These are phyloP conservation scores for Jamesozyma piceae DNA, from an alignment of 805 yeast species.

Conservation along the genomic window DNA sequence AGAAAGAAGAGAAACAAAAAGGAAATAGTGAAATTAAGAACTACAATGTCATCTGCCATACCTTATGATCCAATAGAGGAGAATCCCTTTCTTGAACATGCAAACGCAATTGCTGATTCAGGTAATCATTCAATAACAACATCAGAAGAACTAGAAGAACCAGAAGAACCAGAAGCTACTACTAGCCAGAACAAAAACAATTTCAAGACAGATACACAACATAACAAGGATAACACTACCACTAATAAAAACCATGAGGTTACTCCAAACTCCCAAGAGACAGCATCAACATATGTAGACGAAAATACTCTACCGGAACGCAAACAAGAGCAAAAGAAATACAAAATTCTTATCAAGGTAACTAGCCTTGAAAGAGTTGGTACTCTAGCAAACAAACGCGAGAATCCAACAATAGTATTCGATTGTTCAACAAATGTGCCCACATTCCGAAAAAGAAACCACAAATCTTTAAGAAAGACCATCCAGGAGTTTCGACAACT, in stretches of 20 bases:
- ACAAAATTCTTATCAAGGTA: constrained; percentile 46
- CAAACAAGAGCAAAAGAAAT: constrained; percentile 10
- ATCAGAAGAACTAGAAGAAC: background rate
- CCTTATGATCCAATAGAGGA: constrained; percentile 44
- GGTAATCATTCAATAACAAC: background rate
- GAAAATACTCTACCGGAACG: constrained; percentile 8
- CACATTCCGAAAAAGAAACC: constrained; percentile 58
- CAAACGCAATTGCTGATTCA: constrained; percentile 1
- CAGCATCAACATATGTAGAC: no score
- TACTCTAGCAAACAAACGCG: constrained; percentile 42
- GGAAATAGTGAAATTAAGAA: no score
- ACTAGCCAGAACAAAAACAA: background rate
- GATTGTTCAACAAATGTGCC: constrained; percentile 64
- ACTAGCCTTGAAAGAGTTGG: constrained; percentile 62
- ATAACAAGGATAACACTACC: background rate
- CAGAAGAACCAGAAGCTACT: background rate
- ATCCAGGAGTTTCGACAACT: constrained; percentile 67
- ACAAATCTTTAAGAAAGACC: constrained; percentile 71
- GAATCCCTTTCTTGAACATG: constrained; percentile 50
- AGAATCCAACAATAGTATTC: constrained; percentile 72
- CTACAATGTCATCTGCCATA: constrained; percentile 14
- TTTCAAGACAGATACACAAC: background rate
- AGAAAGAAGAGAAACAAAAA: no score
- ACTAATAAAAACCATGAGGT: background rate
- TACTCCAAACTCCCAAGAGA: background rate